Evolutionary conservation across 805 yeast species (phyloP), one percentile per base, ranked within the genome.

Genomic region (Candida schatavii): DNA sequence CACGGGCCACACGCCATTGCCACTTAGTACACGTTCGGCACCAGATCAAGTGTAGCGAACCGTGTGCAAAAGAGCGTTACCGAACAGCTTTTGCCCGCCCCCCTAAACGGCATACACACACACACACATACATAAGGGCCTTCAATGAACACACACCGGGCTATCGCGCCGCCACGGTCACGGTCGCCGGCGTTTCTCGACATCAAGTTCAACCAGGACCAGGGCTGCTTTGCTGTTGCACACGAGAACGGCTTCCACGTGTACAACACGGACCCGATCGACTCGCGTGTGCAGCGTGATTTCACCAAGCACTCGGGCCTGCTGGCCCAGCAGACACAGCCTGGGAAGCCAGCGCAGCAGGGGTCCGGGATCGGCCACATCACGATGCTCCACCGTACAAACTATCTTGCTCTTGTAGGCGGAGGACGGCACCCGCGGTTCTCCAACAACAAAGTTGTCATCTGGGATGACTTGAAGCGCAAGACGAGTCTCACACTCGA

Each of bases 401-500:
- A 91, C 64, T 90, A 89, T 57, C 72, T 91, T 40, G 96, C 91
- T 0, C 64, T 93, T 33, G 87, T 89, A 0, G 97, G 97, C 1
- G 97, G 97, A 14, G 97, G 97, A 1, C 73, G 75, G 47, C 75
- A 74, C 44, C 97, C 97, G 18, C 74, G 78, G 46, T 87, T 80
- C 54, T 85, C 96, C 1, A 72, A 78, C 50, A 88, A 87, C 64
- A 86, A 85, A 59, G 77, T 89, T 29, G 75, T 88, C 27, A 82
- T 91, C 14, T 93, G 97, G 96, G 97, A 91, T 62, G 98, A 91
- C 59, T 62, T 87, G 46, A 86, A 87, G 61, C 76, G 83, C 47
- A 81, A 81, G 49, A 81, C 82, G 22, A 84, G 90, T 3, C 69
- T 88, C 15, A 75, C 76, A 28, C 64, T 93, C 45, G 93, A 87